Evolutionary conservation across 1,139 yeast species (phyloP), one percentile per base, ranked within the genome.

Genomic region (Geotrichum cucujoidarum): DNA sequence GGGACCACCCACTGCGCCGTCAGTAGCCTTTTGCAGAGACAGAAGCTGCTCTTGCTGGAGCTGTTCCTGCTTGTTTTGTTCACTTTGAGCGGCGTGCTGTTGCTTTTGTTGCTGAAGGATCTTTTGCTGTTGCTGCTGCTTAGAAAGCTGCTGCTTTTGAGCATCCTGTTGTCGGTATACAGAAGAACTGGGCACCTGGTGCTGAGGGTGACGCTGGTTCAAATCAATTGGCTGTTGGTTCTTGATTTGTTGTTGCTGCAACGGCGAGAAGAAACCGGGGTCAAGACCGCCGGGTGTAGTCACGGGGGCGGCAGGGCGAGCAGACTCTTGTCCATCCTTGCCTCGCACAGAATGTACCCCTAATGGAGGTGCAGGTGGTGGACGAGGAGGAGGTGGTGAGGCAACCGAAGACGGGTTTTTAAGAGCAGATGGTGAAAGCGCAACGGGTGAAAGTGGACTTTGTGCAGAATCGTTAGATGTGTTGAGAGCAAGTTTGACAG

Each of bases 291-390:
- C 48, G 11, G 45, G 45, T 14, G 37, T 39, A 36, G 24, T 27
- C 40, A 37, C 13, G 11, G 48, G 40, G 16, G 32, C 42, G n/a
- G n/a, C n/a, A n/a, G n/a, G n/a, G n/a, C n/a, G n/a, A n/a, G n/a
- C n/a, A n/a, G n/a, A n/a, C 21, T 50, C 53, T 29, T 34, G 50
- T 31, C 49, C 34, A 42, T 41, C 34, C 44, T 30, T 47, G 21
- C 35, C 50, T 43, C 61, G 60, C 7, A 65, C 68, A 4, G 67
- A 61, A 2, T 64, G 61, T 2, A 65, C 69, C 1, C 69, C 70
- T 10, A 67, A 57, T 2, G 69, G 71, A n/a, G 71, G 71, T 2
- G 71, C 71, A 11, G 71, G 71, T 1, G 71, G 68, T 0, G 71
- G 71, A 14, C 71, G 57, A 3, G 71, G 71, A 2, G 71, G 71